Evolutionary conservation across 78 protist genomes (phyloP).

Genomic region (Polysphondylium violaceum): DNA sequence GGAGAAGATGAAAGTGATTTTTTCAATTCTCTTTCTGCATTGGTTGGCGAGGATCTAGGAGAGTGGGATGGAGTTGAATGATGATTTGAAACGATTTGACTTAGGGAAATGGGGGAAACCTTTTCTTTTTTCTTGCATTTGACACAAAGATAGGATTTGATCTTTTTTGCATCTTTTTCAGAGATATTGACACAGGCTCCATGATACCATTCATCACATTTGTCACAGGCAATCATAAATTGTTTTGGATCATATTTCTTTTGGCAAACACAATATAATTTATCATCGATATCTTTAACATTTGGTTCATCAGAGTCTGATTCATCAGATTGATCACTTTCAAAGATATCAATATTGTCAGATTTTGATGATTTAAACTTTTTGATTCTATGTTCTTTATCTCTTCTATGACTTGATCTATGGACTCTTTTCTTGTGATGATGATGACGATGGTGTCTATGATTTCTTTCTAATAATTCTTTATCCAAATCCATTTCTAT

Average conservation of each 20-base stretch:
- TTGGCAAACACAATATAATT: constrained; percentile 57
- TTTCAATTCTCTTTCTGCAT: background rate
- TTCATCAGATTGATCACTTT: constrained; percentile 13
- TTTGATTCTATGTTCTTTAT: constrained; percentile 27
- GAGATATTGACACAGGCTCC: constrained; percentile 80
- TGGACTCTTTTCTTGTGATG: constrained; percentile 26
- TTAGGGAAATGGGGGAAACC: too few species aligned
- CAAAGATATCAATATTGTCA: background rate
- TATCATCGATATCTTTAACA: constrained; percentile 4
- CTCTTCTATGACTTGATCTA: constrained; percentile 10
- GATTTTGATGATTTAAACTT: background rate
- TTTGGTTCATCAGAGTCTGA: constrained; percentile 27
- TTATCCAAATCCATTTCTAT: constrained; percentile 1
- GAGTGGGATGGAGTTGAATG: background rate
- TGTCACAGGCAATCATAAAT: constrained; percentile 82
- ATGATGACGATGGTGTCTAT: background rate
- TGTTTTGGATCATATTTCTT: constrained; percentile 56
- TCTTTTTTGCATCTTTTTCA: constrained; percentile 72
- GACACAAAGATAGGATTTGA: constrained; percentile 59
- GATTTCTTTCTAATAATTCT: background rate
- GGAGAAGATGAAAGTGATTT: background rate
- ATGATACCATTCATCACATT: constrained; percentile 83
- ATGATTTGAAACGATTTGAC: too few species aligned
- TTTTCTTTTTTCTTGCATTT: constrained; percentile 37
- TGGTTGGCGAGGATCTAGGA: constrained; percentile 9